Base-by-base conservation (phyloP, 2,329 filamentous ascomycete species). In the Sporothrix brunneoviolacea region DNA sequence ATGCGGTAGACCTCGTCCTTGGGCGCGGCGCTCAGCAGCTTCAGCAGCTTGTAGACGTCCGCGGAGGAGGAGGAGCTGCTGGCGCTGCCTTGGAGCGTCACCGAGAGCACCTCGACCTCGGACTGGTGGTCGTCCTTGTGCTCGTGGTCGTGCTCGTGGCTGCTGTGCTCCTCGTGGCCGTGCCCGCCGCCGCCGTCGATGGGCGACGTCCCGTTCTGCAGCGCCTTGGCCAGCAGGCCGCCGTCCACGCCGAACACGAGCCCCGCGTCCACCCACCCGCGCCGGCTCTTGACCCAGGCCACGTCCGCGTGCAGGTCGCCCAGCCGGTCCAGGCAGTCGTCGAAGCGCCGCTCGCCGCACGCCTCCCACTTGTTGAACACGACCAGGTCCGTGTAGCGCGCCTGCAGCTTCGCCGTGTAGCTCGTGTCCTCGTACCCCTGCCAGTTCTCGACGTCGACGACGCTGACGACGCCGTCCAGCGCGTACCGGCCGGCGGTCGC, bases 1-100 rank as follows among this genome's bases (percentile, higher is more conserved):
- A 98, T 97, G 50, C 93, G 82, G 69, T 97, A 98, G 9, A 95
- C 82, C 63, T 97, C 91, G 57, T 98, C 93, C 64, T 94, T 95
- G 1, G 90, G 86, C 0, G 91, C 86, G 0, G 80, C 68, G 41
- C 76, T 73, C 28, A 97, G 76, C 2, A 97, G 71, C 9, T 71
- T 70, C 51, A 83, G 73, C 8, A 95, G 75, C 55, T 84, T 76
- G 50, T 80, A 73, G 0, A 82, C 72, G 27, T 82, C 75, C 21
- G 48, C 19, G 10, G 30, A 4, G 16, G n/a, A 1, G 4, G 24
- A 4, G 12, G 13, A 1, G 4, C 13, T 5, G 70, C 15, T 1
- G 66, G 66, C 33, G 15, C 65, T 57, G 5, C 72, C 68, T 47
- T 74, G 74, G 46, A 95, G 69, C 7, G 84, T 82, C n/a, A 95